Percentiles rank a stretch among this genome's conserved stretches.
These are phyloP conservation scores for Oryza glaberrima DNA, from an alignment of 176 grass and related monocot genomes.

Conservation along the genomic window DNA sequence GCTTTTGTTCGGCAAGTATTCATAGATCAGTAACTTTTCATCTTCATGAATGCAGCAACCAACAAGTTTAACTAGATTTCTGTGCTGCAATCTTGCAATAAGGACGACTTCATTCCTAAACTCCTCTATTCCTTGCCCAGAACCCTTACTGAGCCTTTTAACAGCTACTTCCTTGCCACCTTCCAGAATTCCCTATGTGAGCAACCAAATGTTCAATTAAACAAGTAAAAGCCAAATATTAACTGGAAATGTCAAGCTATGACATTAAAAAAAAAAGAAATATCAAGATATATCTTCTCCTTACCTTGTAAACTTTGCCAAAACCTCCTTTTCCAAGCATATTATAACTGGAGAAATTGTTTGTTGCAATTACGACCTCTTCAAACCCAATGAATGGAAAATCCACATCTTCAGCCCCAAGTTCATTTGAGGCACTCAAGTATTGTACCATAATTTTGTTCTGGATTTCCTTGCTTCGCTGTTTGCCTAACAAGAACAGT, in stretches of 20 bases:
- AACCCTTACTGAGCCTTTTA: slow-evolving; percentile 55
- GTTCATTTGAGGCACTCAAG: slow-evolving; percentile 6
- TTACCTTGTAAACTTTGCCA: slow-evolving; percentile 65
- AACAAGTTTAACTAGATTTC: slow-evolving; percentile 60
- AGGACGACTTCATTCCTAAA: slow-evolving; percentile 71
- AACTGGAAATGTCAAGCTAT: neutral
- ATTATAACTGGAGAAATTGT: slow-evolving; percentile 44
- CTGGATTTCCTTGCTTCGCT: slow-evolving; percentile 12
- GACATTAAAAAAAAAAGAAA: too few species aligned
- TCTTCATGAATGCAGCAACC: slow-evolving; percentile 57
- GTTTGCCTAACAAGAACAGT: slow-evolving; percentile 11
- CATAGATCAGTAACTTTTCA: slow-evolving; percentile 65
- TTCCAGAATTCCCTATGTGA: slow-evolving; percentile 44
- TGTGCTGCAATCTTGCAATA: slow-evolving; percentile 67
- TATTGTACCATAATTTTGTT: neutral
- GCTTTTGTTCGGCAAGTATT: slow-evolving; percentile 69
- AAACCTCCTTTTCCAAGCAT: slow-evolving; percentile 63
- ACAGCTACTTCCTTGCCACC: slow-evolving; percentile 58
- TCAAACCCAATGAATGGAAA: slow-evolving; percentile 34
- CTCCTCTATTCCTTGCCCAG: slow-evolving; percentile 48
- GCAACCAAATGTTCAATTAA: neutral
- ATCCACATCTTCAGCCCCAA: neutral
- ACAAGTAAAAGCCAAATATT: neutral
- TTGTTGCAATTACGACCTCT: slow-evolving; percentile 34
- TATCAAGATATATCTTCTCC: neutral